Base-by-base conservation (phyloP, 345 rosid genomes). In the Zanthoxylum bungeanum region DNA sequence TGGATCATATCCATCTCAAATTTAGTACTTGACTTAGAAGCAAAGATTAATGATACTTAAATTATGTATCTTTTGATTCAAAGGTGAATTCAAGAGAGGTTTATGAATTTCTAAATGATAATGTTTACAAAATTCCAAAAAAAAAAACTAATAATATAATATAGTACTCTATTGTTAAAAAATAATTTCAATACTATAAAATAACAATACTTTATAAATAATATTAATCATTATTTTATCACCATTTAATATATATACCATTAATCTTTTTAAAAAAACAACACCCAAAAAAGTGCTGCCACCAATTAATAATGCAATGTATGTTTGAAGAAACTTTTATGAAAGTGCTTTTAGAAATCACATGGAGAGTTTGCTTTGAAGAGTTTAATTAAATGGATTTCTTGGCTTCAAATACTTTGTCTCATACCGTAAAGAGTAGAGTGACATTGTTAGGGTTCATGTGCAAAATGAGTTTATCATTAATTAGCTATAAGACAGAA, bases 361-460 rank as follows among this genome's bases (percentile, higher is more conserved):
- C 71, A 68, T 68, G 71, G 71, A 25, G 61, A 12, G 59, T 14
- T 51, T 67, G 17, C 50, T 37, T 53, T 34, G 27, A 50, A 9
- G 9, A 14, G 31, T 39, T 52, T 68, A 53, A 53, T 52, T 24
- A 14, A 68, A 53, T 68, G 36, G 6, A 25, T 5, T n/a, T 53
- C 27, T 53, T 53, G 62, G 61, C 61, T 68, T 37, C 51, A 31
- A n/a, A 68, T 34, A 22, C 22, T 53, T 53, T 68, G 61, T 53
- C 51, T 36, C 25, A 36, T 67, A 30, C 34, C 36, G 25, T 5
- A 50, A 24, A 19, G 51, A 53, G 36, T 30, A 9, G 6, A 52
- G 25, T 7, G 37, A 16, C 33, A 53, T 53, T 37, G 24, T 22
- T 24, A 40, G 24, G 1, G 71, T 16, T 67, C 71, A 68, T 68